Evolutionary conservation across 2,329 filamentous ascomycete species (phyloP), one percentile per base, ranked within the genome.

Genomic region (Didymella lethalis): DNA sequence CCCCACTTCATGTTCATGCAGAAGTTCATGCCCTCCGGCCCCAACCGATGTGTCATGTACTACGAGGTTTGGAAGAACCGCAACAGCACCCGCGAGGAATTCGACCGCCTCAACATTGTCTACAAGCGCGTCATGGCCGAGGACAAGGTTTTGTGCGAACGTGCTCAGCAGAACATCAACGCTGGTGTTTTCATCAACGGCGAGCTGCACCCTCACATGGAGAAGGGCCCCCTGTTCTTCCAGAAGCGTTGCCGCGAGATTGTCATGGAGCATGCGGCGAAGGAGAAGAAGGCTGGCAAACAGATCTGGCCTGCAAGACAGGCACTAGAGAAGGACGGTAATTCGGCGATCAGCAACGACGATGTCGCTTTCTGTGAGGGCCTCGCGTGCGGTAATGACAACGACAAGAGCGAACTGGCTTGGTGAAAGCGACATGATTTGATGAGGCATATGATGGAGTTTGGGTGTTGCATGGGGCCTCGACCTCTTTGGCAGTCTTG

Each of bases 41-140:
- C 86, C 0, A 79, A 75, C 34, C 81, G 75, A 41, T 84, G 83
- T 2, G 77, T 78, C 38, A 88, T 89, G 83, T 79, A 80, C 56
- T 88, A 89, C 73, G 85, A 89, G 69, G 83, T 89, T 48, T 89
- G 82, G 79, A 81, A 85, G 59, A 85, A 88, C 80, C 86, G 85
- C 70, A 76, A 84, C 69, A 83, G 85, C 4, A 80, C 79, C n/a
- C 83, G 88, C 16, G 82, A 83, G 26, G 83, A 87, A 58, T 89
- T 88, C 69, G 74, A 80, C 14, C 74, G 79, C 51, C 85, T 88
- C 73, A 82, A 81, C 71, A 75, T 83, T 45, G 84, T 88, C 66
- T 89, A 88, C 78, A 86, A 85, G 74, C 83, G 84, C 38, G 82
- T 89, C 73, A 85, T 88, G 83, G 80, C 81, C 1, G 87, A 89